Base-by-base conservation (phyloP, 116 monocot genomes). In the Zostera marina region DNA sequence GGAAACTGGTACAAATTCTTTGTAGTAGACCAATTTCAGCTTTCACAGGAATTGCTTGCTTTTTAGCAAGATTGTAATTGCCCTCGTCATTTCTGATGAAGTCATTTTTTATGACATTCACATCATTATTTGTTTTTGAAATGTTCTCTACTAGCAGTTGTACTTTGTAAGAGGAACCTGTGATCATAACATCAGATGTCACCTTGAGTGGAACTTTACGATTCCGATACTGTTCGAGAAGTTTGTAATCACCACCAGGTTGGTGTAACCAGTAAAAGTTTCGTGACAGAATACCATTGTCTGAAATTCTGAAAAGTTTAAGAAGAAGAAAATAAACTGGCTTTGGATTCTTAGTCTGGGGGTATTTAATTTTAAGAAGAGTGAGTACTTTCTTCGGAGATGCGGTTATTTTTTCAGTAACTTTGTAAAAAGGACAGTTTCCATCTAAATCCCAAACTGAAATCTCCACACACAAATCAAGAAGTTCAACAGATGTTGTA, bases 231-330 rank as follows among this genome's bases (percentile, higher is more conserved):
- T 11, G 64, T 44, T 96, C 85, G 51, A 96, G 62, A 9, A 80
- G 65, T 66, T 77, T 89, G 76, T 82, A 89, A 71, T 89, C 79
- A 57, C 65, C 61, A 3, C 82, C 85, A 52, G 77, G 71, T 0
- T 72, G 76, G 74, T 83, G 82, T 58, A 96, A 62, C 96, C 96
- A 96, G 58, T 96, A 89, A 22, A 96, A 96, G 78, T 96, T 96
- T 56, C 96, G 67, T 11, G 96, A 89, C 9, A 96, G 41, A 45
- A 89, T 70, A 7, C 58, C 59, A 21, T 22, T 78, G 56, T 85
- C 76, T 14, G 82, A 78, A 44, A 63, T 25, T 55, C 67, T 77
- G 70, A 89, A 82, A 14, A 96, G 89, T 60, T 96, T 96, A 14
- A 96, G 80, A 22, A 96, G 82, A 68, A 96, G 77, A 66, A 96